These are phyloP conservation scores for Nemophila menziesii DNA, from an alignment of 257 asterid genomes.

Conservation along the genomic window DNA sequence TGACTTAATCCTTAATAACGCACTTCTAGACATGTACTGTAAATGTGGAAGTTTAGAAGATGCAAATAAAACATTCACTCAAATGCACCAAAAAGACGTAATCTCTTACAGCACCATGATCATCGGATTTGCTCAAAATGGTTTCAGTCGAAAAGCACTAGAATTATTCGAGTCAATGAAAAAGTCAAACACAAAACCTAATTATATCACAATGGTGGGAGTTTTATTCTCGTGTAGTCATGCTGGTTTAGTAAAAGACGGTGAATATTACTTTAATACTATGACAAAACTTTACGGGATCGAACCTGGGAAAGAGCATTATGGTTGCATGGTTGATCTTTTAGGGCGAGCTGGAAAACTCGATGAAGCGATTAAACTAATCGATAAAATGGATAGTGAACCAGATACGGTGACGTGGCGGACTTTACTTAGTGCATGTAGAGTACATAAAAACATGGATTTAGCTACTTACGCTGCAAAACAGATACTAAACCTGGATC, in stretches of 20 bases:
- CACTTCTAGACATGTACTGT: conserved; percentile 86
- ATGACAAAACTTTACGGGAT: conserved; percentile 61
- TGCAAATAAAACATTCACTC: conserved; percentile 40
- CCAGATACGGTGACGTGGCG: conserved; percentile 88
- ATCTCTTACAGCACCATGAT: conserved; percentile 96
- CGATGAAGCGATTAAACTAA: conserved; percentile 55
- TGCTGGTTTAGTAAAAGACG: conserved; percentile 70
- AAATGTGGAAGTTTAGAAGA: conserved; percentile 78
- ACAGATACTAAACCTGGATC: conserved; percentile 56
- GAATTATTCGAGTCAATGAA: conserved; percentile 59
- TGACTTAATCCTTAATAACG: conserved; percentile 71
- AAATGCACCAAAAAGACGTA: conserved; percentile 63
- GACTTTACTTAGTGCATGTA: conserved; percentile 80
- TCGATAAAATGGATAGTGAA: conserved; percentile 54
- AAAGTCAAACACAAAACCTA: conserved; percentile 44
- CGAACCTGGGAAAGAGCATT: conserved; percentile 80
- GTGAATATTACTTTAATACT: conserved; percentile 42
- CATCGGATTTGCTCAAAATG: conserved; percentile 86
- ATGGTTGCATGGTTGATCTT: conserved; percentile 88
- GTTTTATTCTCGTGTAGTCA: conserved; percentile 91
- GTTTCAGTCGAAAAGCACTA: conserved; percentile 63
- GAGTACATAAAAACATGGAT: conserved; percentile 65
- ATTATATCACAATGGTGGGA: conserved; percentile 60
- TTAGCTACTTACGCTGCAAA: conserved; percentile 80
- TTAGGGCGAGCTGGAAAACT: conserved; percentile 83